phyloP scores from a whole-genome alignment of 306 rosid species.

The Sicyos edulis region DNA sequence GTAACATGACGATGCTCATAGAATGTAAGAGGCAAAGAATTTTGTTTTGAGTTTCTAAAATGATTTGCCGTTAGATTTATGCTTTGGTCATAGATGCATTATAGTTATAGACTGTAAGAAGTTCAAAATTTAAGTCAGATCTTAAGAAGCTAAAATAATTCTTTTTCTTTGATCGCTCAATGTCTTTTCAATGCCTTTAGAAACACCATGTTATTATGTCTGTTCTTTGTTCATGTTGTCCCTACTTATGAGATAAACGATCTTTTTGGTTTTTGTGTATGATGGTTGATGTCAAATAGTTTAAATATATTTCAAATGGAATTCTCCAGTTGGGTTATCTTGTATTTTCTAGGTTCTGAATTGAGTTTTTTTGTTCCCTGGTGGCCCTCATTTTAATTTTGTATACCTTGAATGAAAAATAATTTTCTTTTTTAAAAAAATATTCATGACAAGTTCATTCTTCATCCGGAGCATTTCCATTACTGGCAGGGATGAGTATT shows the following conservation, averaged over 20 bases:
- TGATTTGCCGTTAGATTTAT: background rate
- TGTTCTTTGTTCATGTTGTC: background rate
- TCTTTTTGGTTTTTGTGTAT: background rate
- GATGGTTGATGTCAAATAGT: background rate
- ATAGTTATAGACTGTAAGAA: background rate
- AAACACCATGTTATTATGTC: background rate
- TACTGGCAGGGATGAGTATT: slow-evolving; percentile 79
- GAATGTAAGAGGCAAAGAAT: background rate
- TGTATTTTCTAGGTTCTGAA: background rate
- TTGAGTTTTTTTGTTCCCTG: background rate
- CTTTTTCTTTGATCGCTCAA: background rate
- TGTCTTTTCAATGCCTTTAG: background rate
- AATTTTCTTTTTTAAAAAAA: background rate
- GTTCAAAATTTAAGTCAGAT: background rate
- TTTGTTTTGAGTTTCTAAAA: slow-evolving; percentile 4
- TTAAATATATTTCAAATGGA: background rate
- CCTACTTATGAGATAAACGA: background rate
- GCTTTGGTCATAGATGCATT: background rate
- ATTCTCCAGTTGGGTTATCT: background rate
- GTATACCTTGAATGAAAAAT: background rate
- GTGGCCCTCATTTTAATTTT: background rate
- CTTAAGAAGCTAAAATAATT: background rate
- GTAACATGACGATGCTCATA: background rate
- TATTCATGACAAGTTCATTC: background rate
- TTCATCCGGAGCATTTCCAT: background rate